A percentile compares a stretch with the other conserved stretches of the same genome.
Conservation (phyloP, 2,329 filamentous ascomycete genomes). For the Claviceps digitariae region DNA sequence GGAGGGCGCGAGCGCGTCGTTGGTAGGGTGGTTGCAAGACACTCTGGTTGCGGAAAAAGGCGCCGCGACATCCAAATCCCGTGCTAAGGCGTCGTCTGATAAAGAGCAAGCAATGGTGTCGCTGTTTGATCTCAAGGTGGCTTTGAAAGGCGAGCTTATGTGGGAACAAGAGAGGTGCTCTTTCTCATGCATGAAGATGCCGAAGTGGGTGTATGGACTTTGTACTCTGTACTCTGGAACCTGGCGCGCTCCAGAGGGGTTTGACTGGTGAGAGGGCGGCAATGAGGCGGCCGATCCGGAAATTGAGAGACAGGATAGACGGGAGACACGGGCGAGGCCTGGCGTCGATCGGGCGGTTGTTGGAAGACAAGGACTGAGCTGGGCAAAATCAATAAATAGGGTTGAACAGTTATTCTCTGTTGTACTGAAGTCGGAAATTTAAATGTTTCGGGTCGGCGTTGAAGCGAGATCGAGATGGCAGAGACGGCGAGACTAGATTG, state of each 20-base stretch:
- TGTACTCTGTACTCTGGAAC: not conserved
- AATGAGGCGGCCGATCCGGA: not conserved
- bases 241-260: not conserved
- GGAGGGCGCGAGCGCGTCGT: constrained; percentile 2
- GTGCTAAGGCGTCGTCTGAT: not conserved
- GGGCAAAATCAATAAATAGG: not conserved
- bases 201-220: constrained; percentile 4
- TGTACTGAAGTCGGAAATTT: not conserved
- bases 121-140: constrained; percentile 1
- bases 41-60: not conserved
- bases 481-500: not conserved
- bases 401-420: not conserved
- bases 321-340: not conserved
- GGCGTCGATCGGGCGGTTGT: not conserved
- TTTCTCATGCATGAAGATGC: constrained; percentile 14
- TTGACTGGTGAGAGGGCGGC: not conserved
- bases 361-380: not conserved
- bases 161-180: constrained; percentile 2
- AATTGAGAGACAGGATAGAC: not conserved
- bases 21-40: constrained; percentile 1
- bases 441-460: not conserved
- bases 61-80: not conserved
- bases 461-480: not conserved
- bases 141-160: not conserved
- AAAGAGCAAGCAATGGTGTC: constrained; percentile 7